Base-by-base conservation (phyloP, 805 yeast species). In the Schwanniomyces occidentalis region DNA sequence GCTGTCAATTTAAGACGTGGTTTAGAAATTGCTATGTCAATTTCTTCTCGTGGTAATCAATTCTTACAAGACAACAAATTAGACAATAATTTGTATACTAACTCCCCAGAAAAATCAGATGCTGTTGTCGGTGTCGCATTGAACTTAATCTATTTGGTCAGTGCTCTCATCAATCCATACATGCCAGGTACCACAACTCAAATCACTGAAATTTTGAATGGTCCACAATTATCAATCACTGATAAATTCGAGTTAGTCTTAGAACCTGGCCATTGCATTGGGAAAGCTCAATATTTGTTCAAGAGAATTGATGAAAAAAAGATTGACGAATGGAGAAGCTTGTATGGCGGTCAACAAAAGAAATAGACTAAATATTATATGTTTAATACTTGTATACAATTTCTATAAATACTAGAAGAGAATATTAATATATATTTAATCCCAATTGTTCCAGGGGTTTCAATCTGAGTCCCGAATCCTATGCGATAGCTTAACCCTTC, bases 51-150 rank as follows among this genome's bases (percentile, higher is more conserved):
- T 52, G 99, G 99, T 63, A 93, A 93, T 67, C 85, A 75, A 61
- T 93, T 91, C 75, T 75, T 93, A 60, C 99, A 93, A 69, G 99
- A 91, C 33, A 89, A 90, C 69, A 90, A 90, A 67, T 75, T 93
- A 52, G 98, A 91, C 63, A 93, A 93, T 73, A 71, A 85, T 7
- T 71, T 90, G 46, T 87, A 80, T 63, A 76, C 79, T 37, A 78
- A 87, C 53, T 58, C 65, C 31, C 95, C 96, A 27, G 86, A 75
- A 21, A 80, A 78, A 52, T 78, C 95, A 9, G 96, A 89, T 54
- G 95, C 96, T 3, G 95, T 91, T 34, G 85, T 93, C 37, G 95
- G 86, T 45, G 84, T 87, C 34, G 97, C 95, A 40, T 71, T 93
- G 60, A 93, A 91, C 66, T 71, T 91, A 56, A 79, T 91, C 32